phyloP scores from a whole-genome alignment of 495 filamentous ascomycete species.

The Amphirosellinia nigrospora region DNA sequence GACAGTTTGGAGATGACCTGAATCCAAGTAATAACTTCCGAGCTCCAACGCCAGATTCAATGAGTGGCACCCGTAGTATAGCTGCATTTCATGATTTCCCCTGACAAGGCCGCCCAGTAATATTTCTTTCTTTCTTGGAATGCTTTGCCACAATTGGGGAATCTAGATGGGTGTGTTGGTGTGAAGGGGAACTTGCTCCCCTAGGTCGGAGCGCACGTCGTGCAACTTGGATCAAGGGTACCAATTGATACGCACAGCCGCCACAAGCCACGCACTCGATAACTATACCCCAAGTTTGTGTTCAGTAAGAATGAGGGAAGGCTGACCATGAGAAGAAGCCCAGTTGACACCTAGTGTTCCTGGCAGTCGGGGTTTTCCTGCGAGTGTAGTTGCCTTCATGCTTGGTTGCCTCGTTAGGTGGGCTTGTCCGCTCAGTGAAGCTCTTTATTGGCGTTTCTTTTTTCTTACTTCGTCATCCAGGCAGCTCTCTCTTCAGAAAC shows the following conservation, averaged over 20 bases:
- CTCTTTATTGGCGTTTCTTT: conserved; percentile 1
- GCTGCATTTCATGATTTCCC: not conserved
- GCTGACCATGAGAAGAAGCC: conserved; percentile 13
- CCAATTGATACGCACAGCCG: conserved; percentile 12
- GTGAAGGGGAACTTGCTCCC: not conserved
- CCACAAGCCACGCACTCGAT: not conserved
- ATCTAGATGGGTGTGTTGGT: not conserved
- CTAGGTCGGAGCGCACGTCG: not conserved
- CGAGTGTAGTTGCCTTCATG: conserved; percentile 22
- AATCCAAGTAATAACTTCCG: not conserved
- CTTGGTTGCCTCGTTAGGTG: conserved; percentile 9
- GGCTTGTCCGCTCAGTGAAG: not conserved
- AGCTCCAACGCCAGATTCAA: not conserved
- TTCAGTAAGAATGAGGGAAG: not conserved
- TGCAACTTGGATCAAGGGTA: not conserved
- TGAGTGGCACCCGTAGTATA: not conserved
- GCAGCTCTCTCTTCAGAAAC: not conserved
- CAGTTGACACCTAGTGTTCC: not conserved
- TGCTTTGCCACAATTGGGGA: conserved; percentile 12
- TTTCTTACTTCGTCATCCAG: conserved; percentile 3
- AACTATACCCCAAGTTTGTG: not conserved
- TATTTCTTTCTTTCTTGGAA: not conserved
- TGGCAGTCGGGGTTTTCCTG: conserved; percentile 15
- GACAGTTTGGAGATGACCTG: not conserved
- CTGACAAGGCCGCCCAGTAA: not conserved